Evolutionary conservation across 495 filamentous ascomycete species (phyloP), one percentile per base, ranked within the genome.

Genomic region (Hyaloscypha bicolor): DNA sequence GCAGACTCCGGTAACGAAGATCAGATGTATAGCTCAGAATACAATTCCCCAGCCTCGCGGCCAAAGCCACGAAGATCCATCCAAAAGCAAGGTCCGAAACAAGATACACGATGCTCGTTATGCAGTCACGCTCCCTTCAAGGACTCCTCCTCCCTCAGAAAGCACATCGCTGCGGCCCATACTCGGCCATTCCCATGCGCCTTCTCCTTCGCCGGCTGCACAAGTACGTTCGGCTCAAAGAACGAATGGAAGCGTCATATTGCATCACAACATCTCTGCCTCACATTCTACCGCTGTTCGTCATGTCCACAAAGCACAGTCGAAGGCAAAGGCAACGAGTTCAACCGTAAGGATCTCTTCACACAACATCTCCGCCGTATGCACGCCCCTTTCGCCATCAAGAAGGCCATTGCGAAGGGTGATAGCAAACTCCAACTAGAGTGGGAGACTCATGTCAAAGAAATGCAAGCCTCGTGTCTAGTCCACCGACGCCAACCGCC

Each of bases 171-270:
- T 8, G 85, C 84, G 19, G 83, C 85, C 32, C 82, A 88, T 62
- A 86, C 84, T 2, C 86, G 92, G 9, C 88, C 90, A 0, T 99
- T 97, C 73, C 84, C 87, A 11, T 99, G 95, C 76, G 91, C 90
- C 48, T 95, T 97, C 75, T 83, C 86, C 14, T 88, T 86, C 62
- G 96, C 94, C 66, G 91, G 89, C n/a, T 99, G 95, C 75, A 75
- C 75, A 8, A 93, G 91, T 70, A 93, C 87, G 0, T 97, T 99
- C 73, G 88, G 88, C 11, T 93, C 91, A 42, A 98, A 98, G 75
- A 98, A 97, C 72, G 95, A 99, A 75, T 99, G 94, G 94, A 96
- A 97, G 76, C 88, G 95, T 0, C 95, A 99, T 76, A 90, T 97
- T 67, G 84, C 85, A 32, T 94, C 92, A 3, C 91, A 97, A 71